Evolutionary conservation across 257 asterid genomes (phyloP), one percentile per base, ranked within the genome.

Genomic region (Lithospermum erythrorhizon): DNA sequence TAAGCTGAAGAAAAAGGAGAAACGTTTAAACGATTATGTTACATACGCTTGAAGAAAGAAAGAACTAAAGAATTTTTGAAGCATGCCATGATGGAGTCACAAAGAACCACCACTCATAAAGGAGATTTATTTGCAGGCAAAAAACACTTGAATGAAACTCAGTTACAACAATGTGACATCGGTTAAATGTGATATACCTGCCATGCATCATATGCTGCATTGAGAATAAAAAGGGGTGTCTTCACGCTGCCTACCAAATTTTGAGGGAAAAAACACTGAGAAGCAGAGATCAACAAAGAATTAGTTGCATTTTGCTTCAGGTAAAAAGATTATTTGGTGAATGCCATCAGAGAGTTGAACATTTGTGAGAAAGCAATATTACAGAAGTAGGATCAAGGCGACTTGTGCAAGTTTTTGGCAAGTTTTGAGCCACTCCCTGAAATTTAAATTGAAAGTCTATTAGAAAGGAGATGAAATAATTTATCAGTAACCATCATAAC

Each of bases 221-320:
- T 91, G 73, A 91, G 68, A 78, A 91, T 74, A 83, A 91, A 91
- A 73, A 73, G 78, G 27, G 98, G 98, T 9, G 97, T 81, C 67
- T 9, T 73, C 60, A 89, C 86, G 68, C 74, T 84, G 45, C 82
- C 76, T 54, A 91, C 73, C 25, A 76, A 83, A 63, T 91, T 86
- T 69, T 91, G 98, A 0, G 98, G 97, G 81, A 91, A 91, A 79
- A 91, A 75, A 75, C 98, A 91, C 97, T 91, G 90, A 78, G 78
- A 6, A 53, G 58, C 15, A 68, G 24, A 9, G 18, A 65, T 30
- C 53, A 49, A 22, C 55, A 18, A n/a, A 60, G 62, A 58, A 35
- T 10, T 57, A n/a, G 57, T 60, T 57, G 51, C 67, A 47, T 27
- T 1, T 22, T 3, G 18, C n/a, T 56, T 56, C 23, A 24, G 24